These are phyloP conservation scores for Kuraishia floccosa DNA, from an alignment of 805 yeast species.

Conservation along the genomic window DNA sequence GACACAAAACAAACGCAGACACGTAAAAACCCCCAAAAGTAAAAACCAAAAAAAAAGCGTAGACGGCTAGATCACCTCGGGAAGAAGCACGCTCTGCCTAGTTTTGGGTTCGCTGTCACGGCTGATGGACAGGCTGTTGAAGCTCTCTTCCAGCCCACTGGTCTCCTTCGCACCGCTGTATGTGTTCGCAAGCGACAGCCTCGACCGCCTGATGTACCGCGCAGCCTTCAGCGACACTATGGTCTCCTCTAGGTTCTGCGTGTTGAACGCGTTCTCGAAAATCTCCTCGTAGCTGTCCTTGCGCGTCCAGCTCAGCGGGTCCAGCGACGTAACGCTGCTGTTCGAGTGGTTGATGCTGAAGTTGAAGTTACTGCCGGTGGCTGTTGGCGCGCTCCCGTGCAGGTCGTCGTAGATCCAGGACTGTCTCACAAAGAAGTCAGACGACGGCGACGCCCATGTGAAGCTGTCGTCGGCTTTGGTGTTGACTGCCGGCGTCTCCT, in stretches of 20 bases:
- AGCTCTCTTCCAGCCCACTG: too few relatives aligned
- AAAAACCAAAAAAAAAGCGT: neutral
- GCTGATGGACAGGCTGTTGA: too few relatives aligned
- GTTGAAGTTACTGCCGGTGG: too few relatives aligned
- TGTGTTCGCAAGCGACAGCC: constrained; percentile 3
- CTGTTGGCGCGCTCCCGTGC: neutral
- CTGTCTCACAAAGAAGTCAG: constrained; percentile 5
- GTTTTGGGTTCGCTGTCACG: too few relatives aligned
- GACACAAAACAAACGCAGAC: too few relatives aligned
- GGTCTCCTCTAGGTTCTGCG: constrained; percentile 5
- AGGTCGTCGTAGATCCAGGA: constrained; percentile 5
- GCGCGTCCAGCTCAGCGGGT: neutral
- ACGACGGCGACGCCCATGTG: constrained; percentile 4
- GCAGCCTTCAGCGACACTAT: constrained; percentile 15
- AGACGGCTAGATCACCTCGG: neutral
- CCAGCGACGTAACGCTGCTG: too few relatives aligned
- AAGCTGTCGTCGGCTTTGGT: too few relatives aligned
- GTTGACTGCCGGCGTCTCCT: too few relatives aligned
- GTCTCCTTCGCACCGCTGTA: too few relatives aligned
- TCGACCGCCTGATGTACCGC: constrained; percentile 12
- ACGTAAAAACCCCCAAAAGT: neutral
- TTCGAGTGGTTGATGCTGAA: too few relatives aligned
- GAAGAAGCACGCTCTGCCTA: constrained; percentile 2
- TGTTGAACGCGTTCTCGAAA: constrained; percentile 1
- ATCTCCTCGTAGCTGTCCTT: neutral